phyloP scores from a whole-genome alignment of 2,329 filamentous ascomycete genomes.

The Paecilomyces sp. region DNA sequence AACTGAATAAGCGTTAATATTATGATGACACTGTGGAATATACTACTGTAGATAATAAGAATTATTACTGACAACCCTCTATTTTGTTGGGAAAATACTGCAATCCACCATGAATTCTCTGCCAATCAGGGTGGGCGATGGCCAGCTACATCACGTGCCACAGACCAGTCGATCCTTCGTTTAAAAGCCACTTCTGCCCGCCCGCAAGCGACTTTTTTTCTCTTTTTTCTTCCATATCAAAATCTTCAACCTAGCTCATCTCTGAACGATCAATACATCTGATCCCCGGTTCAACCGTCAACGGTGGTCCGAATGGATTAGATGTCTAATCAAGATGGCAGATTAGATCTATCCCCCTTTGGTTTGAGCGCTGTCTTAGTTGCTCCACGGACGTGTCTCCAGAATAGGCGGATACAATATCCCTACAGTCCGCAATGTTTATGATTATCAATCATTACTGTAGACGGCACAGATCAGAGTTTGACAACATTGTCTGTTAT shows the following conservation, averaged over 20 bases:
- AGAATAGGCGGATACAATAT: background rate
- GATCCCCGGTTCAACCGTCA: background rate
- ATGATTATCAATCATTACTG: background rate
- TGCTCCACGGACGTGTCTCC: background rate
- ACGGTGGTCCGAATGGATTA: background rate
- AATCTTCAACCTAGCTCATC: background rate
- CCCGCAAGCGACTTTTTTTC: background rate
- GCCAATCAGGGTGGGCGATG: too few species aligned
- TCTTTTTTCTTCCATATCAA: background rate
- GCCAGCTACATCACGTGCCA: too few species aligned
- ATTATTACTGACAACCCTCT: too few species aligned
- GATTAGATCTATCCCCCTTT: background rate
- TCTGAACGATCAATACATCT: background rate
- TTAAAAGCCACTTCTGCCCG: too few species aligned
- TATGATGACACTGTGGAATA: too few species aligned
- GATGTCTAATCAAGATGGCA: background rate
- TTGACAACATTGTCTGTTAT: background rate
- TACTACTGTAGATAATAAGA: too few species aligned
- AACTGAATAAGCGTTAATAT: too few species aligned
- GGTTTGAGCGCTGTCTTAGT: background rate
- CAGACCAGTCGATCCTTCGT: too few species aligned
- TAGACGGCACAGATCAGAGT: background rate
- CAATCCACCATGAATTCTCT: too few species aligned
- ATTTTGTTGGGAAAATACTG: too few species aligned
- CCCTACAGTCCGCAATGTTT: background rate